Conservation (phyloP, 805 yeast species). For the Hanseniaspora jakobsenii region DNA sequence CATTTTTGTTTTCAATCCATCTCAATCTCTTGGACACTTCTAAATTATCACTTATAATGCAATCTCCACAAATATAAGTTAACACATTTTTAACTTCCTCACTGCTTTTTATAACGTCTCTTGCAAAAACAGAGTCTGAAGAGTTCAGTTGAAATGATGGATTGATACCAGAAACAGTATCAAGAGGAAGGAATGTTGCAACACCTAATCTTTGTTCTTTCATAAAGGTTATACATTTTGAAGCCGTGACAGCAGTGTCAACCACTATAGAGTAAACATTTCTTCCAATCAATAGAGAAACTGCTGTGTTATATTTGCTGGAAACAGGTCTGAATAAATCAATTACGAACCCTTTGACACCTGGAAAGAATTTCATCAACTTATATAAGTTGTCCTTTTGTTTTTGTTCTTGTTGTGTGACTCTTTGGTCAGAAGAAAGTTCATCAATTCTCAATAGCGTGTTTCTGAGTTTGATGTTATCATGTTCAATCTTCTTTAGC, state of each 20-base stretch:
- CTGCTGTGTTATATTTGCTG: slow-evolving; percentile 58
- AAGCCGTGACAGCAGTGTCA: slow-evolving; percentile 55
- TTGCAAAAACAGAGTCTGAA: slow-evolving; percentile 33
- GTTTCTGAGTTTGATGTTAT: slow-evolving; percentile 45
- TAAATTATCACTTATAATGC: slow-evolving; percentile 65
- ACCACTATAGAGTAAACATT: slow-evolving; percentile 77
- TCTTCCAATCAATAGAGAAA: slow-evolving; percentile 65
- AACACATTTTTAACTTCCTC: slow-evolving; percentile 60
- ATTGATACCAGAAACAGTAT: slow-evolving; percentile 51
- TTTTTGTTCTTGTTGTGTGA: slow-evolving; percentile 54
- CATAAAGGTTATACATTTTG: slow-evolving; percentile 63
- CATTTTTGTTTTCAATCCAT: slow-evolving; percentile 48
- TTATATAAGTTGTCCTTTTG: slow-evolving; percentile 61
- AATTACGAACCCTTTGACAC: slow-evolving; percentile 69
- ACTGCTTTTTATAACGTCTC: slow-evolving; percentile 65
- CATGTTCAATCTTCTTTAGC: slow-evolving; percentile 38
- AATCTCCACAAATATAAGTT: slow-evolving; percentile 64
- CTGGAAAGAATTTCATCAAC: slow-evolving; percentile 64
- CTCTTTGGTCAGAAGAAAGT: slow-evolving; percentile 63
- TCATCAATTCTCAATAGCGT: slow-evolving; percentile 54
- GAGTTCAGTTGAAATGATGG: slow-evolving; percentile 35
- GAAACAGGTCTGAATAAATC: slow-evolving; percentile 72
- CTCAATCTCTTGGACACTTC: slow-evolving; percentile 57
- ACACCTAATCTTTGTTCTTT: slow-evolving; percentile 77
- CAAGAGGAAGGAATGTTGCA: slow-evolving; percentile 81